Conservation (phyloP, 2,329 filamentous ascomycete genomes). For the Coniella vitis region DNA sequence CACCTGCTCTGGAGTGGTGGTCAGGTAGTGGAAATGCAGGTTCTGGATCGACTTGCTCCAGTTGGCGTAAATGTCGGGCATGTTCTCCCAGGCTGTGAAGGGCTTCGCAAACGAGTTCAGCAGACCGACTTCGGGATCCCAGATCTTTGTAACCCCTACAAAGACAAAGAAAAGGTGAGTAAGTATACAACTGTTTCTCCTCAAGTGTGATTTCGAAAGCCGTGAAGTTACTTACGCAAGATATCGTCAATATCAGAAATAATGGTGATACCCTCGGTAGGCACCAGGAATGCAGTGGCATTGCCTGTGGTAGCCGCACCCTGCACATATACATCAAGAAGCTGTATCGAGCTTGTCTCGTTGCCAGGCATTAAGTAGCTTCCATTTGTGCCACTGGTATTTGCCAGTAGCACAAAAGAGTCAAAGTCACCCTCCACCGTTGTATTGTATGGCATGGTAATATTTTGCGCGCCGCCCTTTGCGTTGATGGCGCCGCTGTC, state of each 20-base stretch:
- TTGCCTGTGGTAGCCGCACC: slow-evolving; percentile 58
- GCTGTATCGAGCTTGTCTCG: slow-evolving; percentile 56
- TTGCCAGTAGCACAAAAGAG: slow-evolving; percentile 57
- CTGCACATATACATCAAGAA: slow-evolving; percentile 60
- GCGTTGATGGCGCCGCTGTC: slow-evolving; percentile 45
- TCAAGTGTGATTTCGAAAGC: background rate
- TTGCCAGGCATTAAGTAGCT: slow-evolving; percentile 55
- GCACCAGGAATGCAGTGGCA: slow-evolving; percentile 69
- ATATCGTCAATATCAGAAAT: slow-evolving; percentile 77
- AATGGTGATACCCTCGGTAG: slow-evolving; percentile 61
- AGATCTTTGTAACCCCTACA: slow-evolving; percentile 64
- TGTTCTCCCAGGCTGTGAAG: slow-evolving; percentile 69
- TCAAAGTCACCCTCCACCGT: slow-evolving; percentile 67
- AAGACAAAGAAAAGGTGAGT: no score
- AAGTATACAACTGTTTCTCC: no score
- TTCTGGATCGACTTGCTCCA: slow-evolving; percentile 62
- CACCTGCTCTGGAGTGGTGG: slow-evolving; percentile 71
- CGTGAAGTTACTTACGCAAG: slow-evolving; percentile 39
- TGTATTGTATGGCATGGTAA: slow-evolving; percentile 59
- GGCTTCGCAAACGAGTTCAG: slow-evolving; percentile 69
- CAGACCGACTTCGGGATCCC: slow-evolving; percentile 65
- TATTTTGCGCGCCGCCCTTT: slow-evolving; percentile 54
- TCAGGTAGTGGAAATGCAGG: slow-evolving; percentile 75
- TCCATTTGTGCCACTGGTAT: slow-evolving; percentile 43
- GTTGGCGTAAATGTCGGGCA: slow-evolving; percentile 72